A percentile compares a stretch with the other conserved stretches of the same genome.
These are phyloP conservation scores for Clavispora vitiphila DNA, from an alignment of 805 yeast species.

Conservation along the genomic window DNA sequence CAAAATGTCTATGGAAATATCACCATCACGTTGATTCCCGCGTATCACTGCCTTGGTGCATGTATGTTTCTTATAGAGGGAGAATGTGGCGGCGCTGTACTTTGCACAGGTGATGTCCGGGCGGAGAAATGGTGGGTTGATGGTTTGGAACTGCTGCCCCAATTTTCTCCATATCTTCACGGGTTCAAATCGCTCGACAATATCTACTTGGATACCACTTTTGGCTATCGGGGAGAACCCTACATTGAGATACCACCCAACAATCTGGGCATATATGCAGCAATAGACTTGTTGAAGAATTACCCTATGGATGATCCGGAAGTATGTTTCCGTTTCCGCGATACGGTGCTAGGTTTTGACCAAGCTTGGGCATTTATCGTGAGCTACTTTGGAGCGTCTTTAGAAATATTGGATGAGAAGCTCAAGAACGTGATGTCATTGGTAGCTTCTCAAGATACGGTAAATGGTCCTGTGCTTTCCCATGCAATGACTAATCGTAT, in stretches of 20 bases:
- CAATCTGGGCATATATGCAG: slow-evolving; percentile 33
- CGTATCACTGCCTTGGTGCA: slow-evolving; percentile 60
- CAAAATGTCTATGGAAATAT: slow-evolving; percentile 12
- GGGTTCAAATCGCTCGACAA: slow-evolving; percentile 33
- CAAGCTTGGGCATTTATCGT: slow-evolving; percentile 43
- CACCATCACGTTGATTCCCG: slow-evolving; percentile 38
- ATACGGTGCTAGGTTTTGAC: slow-evolving; percentile 47
- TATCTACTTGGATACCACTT: slow-evolving; percentile 53
- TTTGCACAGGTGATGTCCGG: slow-evolving; percentile 54
- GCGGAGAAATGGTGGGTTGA: slow-evolving; percentile 52
- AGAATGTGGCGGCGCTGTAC: slow-evolving; percentile 23
- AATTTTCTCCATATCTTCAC: slow-evolving; percentile 37
- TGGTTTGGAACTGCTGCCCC: slow-evolving; percentile 31
- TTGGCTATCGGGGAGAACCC: slow-evolving; percentile 46
- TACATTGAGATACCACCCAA: slow-evolving; percentile 41
- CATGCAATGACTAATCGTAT: neutral
- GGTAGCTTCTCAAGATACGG: slow-evolving; percentile 6
- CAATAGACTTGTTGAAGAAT: slow-evolving; percentile 26
- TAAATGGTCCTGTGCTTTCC: slow-evolving; percentile 2
- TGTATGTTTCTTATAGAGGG: slow-evolving; percentile 47
- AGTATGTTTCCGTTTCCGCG: slow-evolving; percentile 37
- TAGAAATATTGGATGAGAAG: slow-evolving; percentile 1
- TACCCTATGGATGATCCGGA: slow-evolving; percentile 41
- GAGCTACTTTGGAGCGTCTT: slow-evolving; percentile 16
- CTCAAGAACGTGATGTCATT: slow-evolving; percentile 2